Conservation (phyloP, 2,329 filamentous ascomycete species). For the Blastomyces percursus region DNA sequence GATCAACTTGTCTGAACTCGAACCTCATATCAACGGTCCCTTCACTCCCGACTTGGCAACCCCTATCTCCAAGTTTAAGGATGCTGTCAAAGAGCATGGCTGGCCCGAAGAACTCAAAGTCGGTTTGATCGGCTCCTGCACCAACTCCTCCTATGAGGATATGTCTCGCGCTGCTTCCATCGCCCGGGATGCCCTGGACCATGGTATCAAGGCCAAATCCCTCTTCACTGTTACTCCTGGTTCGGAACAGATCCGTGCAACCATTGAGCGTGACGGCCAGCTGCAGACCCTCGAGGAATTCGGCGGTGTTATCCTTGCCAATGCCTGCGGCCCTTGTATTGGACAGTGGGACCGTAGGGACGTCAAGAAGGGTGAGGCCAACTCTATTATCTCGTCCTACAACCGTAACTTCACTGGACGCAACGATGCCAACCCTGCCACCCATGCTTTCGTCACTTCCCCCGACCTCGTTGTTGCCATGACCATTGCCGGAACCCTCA, state of each 20-base stretch:
- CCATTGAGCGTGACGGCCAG: conserved; percentile 81
- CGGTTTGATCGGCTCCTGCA: conserved; percentile 95
- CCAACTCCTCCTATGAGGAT: conserved; percentile 79
- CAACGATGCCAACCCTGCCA: conserved; percentile 91
- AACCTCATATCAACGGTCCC: conserved; percentile 97
- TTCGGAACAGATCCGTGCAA: conserved; percentile 92
- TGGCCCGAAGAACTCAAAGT: conserved; percentile 98
- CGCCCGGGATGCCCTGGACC: conserved; percentile 77
- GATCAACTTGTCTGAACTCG: conserved; percentile 87
- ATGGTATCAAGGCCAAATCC: conserved; percentile 88
- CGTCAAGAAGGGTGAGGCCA: conserved; percentile 87
- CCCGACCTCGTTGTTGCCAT: conserved; percentile 82
- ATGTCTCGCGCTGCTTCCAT: conserved; percentile 92
- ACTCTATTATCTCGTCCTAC: conserved; percentile 97
- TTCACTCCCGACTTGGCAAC: conserved; percentile 98
- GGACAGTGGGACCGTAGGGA: conserved; percentile 92
- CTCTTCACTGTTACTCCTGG: conserved; percentile 93
- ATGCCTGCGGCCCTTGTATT: conserved; percentile 87
- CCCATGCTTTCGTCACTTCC: conserved; percentile 85
- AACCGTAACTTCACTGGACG: conserved; percentile 99
- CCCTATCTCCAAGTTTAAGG: conserved; percentile 93
- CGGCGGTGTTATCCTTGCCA: conserved; percentile 86
- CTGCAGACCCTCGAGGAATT: conserved; percentile 93
- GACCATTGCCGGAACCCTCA: conserved; percentile 68
- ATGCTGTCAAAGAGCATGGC: conserved; percentile 83